A percentile compares a stretch with the other conserved stretches of the same genome.
phyloP scores from a whole-genome alignment of 2,329 filamentous ascomycete species.

The Trichocomaceae sp. region DNA sequence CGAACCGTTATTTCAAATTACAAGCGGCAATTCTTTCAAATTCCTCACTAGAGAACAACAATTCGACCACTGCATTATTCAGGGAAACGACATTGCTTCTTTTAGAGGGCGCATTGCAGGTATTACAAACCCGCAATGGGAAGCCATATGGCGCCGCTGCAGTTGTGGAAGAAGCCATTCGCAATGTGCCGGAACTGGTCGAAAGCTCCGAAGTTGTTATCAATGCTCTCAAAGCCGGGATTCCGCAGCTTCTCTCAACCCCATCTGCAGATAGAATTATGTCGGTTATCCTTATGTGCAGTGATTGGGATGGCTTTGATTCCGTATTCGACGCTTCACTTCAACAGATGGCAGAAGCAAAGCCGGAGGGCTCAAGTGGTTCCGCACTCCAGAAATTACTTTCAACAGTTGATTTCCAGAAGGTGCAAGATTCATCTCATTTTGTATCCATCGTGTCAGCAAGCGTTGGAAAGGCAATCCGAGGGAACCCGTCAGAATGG shows the following conservation, averaged over 20 bases:
- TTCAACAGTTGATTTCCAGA: slow-evolving; percentile 31
- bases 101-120: slow-evolving; percentile 44
- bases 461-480: slow-evolving; percentile 30
- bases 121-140: slow-evolving; percentile 51
- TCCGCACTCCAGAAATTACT: slow-evolving; percentile 35
- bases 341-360: slow-evolving; percentile 27
- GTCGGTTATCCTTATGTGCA: slow-evolving; percentile 55
- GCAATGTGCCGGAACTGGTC: slow-evolving; percentile 37
- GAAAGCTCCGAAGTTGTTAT: slow-evolving; percentile 39
- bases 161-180: slow-evolving; percentile 49
- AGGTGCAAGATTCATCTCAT: slow-evolving; percentile 29
- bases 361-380: slow-evolving; percentile 26
- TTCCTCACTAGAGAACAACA: slow-evolving; percentile 18
- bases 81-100: slow-evolving; percentile 34
- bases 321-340: slow-evolving; percentile 33
- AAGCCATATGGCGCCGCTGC: slow-evolving; percentile 61
- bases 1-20: slow-evolving; percentile 61
- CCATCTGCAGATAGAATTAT: slow-evolving; percentile 63
- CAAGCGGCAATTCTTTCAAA: slow-evolving; percentile 34
- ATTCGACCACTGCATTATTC: slow-evolving; percentile 26
- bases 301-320: slow-evolving; percentile 38
- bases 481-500: slow-evolving; percentile 33
- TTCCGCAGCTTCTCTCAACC: slow-evolving; percentile 57
- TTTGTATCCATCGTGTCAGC: slow-evolving; percentile 31
- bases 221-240: slow-evolving; percentile 50